phyloP scores from a whole-genome alignment of 208 protist species.

The Trypanosoma platydactyli region DNA sequence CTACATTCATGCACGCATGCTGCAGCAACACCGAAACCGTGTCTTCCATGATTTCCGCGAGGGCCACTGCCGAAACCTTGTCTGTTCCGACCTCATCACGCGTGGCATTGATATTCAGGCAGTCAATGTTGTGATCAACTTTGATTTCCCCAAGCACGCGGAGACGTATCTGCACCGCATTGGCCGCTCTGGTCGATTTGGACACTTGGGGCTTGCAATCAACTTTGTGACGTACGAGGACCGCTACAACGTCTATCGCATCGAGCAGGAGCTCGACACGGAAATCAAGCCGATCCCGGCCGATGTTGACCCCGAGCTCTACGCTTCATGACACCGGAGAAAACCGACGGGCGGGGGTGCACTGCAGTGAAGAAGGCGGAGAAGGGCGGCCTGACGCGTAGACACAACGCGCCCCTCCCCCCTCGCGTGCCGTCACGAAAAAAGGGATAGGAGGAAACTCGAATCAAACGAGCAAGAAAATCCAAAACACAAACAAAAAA shows the following conservation, averaged over 20 bases:
- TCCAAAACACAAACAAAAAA: too few species aligned
- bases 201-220: slow-evolving; percentile 98
- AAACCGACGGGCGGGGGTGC: background rate
- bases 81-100: slow-evolving; percentile 99
- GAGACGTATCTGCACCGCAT: slow-evolving; percentile 99
- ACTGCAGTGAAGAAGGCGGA: background rate
- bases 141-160: slow-evolving; percentile 98
- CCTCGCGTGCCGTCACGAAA: too few species aligned
- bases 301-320: slow-evolving; percentile 95
- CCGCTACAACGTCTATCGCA: slow-evolving; percentile 95
- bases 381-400: background rate
- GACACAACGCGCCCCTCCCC: too few species aligned
- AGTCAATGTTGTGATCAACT: slow-evolving; percentile 99
- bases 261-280: slow-evolving; percentile 98
- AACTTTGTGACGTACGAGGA: slow-evolving; percentile 99
- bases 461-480: too few species aligned
- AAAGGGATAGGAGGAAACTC: too few species aligned
- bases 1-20: slow-evolving; percentile 99
- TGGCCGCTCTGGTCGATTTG: slow-evolving; percentile 96
- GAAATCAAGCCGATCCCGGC: slow-evolving; percentile 99
- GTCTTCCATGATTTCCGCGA: slow-evolving; percentile 99
- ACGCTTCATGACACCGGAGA: slow-evolving; percentile 76
- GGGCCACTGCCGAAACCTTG: slow-evolving; percentile 97
- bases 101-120: slow-evolving; percentile 99
- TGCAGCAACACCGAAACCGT: slow-evolving; percentile 96